These are phyloP conservation scores for Aleurites moluccanus DNA, from an alignment of 441 rosid species.

Conservation along the genomic window DNA sequence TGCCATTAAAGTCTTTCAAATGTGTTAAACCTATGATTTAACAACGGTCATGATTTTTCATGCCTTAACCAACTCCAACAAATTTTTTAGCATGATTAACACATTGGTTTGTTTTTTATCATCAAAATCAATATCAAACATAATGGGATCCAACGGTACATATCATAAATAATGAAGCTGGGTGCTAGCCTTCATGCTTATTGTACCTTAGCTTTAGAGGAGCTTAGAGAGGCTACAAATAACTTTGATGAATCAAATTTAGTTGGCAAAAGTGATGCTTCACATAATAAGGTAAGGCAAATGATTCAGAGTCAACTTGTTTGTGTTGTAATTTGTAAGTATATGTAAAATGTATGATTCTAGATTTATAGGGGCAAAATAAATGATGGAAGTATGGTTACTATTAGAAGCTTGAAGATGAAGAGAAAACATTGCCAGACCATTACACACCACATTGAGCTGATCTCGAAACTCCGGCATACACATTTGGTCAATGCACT, in stretches of 20 bases:
- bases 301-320: neutral
- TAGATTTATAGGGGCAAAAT: conserved; percentile 53
- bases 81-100: too few species aligned
- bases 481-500: conserved; percentile 53
- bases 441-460: conserved; percentile 46
- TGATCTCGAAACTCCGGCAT: conserved; percentile 59
- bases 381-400: conserved; percentile 38
- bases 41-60: too few species aligned
- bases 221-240: conserved; percentile 55
- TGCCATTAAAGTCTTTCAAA: too few species aligned
- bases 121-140: too few species aligned
- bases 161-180: conserved; percentile 65
- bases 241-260: conserved; percentile 40
- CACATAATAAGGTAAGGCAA: conserved; percentile 38
- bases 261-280: conserved; percentile 28
- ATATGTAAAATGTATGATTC: neutral
- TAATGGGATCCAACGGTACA: too few species aligned
- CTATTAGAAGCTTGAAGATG: conserved; percentile 44
- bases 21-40: too few species aligned
- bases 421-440: conserved; percentile 36
- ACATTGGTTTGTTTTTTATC: too few species aligned
- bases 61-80: too few species aligned
- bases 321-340: too few species aligned
- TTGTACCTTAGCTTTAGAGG: conserved; percentile 56
- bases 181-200: conserved; percentile 56